These are phyloP conservation scores for Trametes sp. DNA, from an alignment of 1,284 basidiomycete genomes.

Conservation along the genomic window DNA sequence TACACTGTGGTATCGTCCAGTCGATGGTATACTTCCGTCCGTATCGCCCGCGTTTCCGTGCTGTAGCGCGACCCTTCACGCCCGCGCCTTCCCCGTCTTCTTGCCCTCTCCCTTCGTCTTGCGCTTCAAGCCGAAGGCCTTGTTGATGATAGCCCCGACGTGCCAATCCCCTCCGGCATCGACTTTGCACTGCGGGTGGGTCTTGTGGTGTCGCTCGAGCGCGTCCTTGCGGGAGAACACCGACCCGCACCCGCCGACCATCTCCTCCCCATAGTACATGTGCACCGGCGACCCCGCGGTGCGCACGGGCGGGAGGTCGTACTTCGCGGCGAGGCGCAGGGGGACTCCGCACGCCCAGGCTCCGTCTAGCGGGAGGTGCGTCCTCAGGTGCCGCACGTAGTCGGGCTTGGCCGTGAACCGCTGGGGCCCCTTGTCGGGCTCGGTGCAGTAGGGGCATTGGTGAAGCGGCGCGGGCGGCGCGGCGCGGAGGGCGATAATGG, in stretches of 20 bases:
- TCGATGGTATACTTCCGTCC: not conserved
- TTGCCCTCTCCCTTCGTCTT: no score
- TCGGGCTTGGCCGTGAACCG: slow-evolving; percentile 27
- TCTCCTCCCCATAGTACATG: slow-evolving; percentile 42
- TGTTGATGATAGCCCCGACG: no score
- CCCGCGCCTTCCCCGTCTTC: slow-evolving; percentile 5
- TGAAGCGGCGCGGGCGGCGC: not conserved
- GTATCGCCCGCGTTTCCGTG: no score
- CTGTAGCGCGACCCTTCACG: no score
- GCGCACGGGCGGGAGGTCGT: slow-evolving; percentile 29
- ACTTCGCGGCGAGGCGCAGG: slow-evolving; percentile 3
- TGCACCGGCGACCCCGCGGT: slow-evolving; percentile 10
- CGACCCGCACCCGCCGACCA: slow-evolving; percentile 59
- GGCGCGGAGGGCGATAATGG: not conserved
- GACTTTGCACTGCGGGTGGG: not conserved
- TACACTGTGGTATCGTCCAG: slow-evolving; percentile 1
- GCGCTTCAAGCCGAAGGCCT: no score
- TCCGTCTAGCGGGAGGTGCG: slow-evolving; percentile 15
- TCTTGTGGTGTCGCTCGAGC: slow-evolving; percentile 58
- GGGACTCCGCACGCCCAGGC: slow-evolving; percentile 32
- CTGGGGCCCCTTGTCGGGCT: no score
- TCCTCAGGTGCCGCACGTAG: slow-evolving; percentile 30
- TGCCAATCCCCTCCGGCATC: no score
- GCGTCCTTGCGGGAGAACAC: slow-evolving; percentile 65
- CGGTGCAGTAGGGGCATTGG: slow-evolving; percentile 24